These are phyloP conservation scores for Gardenia jasminoides DNA, from an alignment of 257 asterid species.

Conservation along the genomic window DNA sequence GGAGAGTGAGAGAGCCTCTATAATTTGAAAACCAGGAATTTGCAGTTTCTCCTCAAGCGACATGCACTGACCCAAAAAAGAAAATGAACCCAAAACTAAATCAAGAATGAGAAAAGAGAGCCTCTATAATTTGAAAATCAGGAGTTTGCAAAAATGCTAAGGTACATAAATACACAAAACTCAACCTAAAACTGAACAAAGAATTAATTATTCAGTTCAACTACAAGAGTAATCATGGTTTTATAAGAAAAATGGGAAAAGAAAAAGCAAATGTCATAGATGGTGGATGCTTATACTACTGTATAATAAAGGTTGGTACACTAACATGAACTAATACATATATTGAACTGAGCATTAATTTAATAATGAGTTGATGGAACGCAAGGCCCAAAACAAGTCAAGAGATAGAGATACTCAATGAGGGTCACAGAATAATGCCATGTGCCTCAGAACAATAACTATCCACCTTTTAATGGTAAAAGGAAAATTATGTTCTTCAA, in stretches of 20 bases:
- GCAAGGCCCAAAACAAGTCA: neutral
- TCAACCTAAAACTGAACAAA: no score
- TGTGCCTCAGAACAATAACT: neutral
- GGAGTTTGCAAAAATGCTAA: no score
- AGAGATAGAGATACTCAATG: no score
- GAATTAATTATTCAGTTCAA: neutral
- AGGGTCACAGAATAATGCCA: neutral
- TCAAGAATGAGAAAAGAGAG: no score
- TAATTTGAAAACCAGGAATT: neutral
- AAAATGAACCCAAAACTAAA: neutral
- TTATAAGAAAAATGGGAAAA: neutral
- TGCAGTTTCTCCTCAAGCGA: neutral
- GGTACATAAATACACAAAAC: neutral
- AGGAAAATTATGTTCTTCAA: neutral
- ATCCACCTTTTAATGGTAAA: neutral
- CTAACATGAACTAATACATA: neutral
- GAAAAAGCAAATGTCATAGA: neutral
- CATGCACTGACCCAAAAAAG: neutral
- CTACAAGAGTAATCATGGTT: neutral
- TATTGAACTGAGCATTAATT: neutral
- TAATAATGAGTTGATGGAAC: neutral
- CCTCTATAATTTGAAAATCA: no score
- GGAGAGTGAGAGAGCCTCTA: neutral
- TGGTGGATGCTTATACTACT: neutral
- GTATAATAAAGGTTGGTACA: neutral